Conservation (phyloP, 148 eudicot species). For the Fagopyrum esculentum region DNA sequence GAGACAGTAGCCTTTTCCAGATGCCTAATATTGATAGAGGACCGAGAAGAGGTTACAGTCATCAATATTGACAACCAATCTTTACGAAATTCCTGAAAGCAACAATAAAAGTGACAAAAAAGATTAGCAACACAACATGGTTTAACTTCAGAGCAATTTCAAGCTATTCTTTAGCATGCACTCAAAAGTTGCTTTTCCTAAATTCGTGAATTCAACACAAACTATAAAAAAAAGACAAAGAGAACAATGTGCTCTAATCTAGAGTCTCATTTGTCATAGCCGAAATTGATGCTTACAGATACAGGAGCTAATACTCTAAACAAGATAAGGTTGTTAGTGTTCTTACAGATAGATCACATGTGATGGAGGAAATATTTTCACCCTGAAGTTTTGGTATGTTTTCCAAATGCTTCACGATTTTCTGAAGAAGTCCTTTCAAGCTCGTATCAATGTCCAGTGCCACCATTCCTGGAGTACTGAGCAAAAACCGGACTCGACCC, state of each 20-base stretch:
- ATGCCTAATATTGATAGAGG: constrained; percentile 94
- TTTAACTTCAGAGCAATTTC: not conserved
- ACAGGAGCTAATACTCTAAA: not conserved
- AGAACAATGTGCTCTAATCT: not conserved
- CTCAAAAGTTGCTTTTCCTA: not conserved
- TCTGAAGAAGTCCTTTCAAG: constrained; percentile 80
- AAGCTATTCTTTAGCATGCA: not conserved
- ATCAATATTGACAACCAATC: constrained; percentile 92
- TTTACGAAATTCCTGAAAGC: constrained; percentile 81
- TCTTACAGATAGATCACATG: constrained; percentile 94
- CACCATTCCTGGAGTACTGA: constrained; percentile 97
- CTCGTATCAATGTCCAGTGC: constrained; percentile 89
- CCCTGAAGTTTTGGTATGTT: constrained; percentile 94
- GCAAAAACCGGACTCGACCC: constrained; percentile 86
- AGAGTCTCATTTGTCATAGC: not conserved
- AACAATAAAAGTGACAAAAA: not conserved
- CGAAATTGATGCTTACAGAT: not conserved
- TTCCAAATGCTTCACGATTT: constrained; percentile 92
- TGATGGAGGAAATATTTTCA: constrained; percentile 84
- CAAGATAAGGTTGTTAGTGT: constrained; percentile 2
- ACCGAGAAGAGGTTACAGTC: constrained; percentile 96
- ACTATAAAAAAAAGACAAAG: not conserved
- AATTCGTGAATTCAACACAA: not conserved
- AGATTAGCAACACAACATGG: not conserved
- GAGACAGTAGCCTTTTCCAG: constrained; percentile 98